phyloP scores from a whole-genome alignment of 495 filamentous ascomycete genomes.

The Penicillium lagena region DNA sequence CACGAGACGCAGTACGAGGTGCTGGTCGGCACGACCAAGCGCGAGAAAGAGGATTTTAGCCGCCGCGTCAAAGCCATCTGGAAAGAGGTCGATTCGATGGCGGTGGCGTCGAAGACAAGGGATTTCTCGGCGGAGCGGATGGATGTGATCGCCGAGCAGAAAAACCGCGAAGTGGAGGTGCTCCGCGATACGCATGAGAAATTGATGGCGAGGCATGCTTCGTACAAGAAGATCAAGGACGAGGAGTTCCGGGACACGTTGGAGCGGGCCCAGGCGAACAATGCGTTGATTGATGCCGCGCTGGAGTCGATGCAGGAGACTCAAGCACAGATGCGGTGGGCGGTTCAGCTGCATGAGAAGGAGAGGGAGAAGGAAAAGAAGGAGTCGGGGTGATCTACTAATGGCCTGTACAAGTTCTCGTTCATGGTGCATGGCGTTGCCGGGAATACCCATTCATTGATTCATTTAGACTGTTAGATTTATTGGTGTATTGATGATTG shows the following conservation, averaged over 20 bases:
- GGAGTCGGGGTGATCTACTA: too few species aligned
- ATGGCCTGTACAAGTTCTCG: too few species aligned
- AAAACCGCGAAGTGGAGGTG: conserved; percentile 57
- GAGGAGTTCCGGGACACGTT: conserved; percentile 50
- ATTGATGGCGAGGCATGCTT: conserved; percentile 48
- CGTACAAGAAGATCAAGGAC: conserved; percentile 60
- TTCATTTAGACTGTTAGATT: too few species aligned
- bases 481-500: too few species aligned
- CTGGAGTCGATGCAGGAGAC: conserved; percentile 56
- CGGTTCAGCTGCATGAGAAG: conserved; percentile 48
- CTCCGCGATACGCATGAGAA: conserved; percentile 54
- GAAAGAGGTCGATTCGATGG: conserved; percentile 26
- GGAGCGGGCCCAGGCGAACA: conserved; percentile 44
- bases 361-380: too few species aligned
- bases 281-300: conserved; percentile 46
- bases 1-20: conserved; percentile 61
- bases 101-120: conserved; percentile 34
- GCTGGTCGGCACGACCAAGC: conserved; percentile 53
- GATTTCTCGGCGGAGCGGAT: conserved; percentile 54
- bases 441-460: too few species aligned
- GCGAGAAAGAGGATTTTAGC: conserved; percentile 46
- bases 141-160: conserved; percentile 61
- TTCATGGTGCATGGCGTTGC: too few species aligned
- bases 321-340: conserved; percentile 63
- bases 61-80: conserved; percentile 25